phyloP scores from a whole-genome alignment of 2,329 filamentous ascomycete genomes.

The Alternaria arbusti region DNA sequence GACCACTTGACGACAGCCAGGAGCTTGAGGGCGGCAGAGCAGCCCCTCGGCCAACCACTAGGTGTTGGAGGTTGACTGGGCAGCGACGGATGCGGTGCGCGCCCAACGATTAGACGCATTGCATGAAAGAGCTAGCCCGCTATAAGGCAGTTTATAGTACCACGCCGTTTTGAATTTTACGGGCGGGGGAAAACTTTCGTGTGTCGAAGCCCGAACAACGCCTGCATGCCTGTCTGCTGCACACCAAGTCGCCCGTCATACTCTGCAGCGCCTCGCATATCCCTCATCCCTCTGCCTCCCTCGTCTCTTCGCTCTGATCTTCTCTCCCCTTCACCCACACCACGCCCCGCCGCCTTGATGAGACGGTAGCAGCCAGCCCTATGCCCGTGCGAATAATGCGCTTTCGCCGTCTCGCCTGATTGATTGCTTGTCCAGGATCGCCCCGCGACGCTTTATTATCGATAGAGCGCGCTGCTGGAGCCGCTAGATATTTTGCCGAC shows the following conservation, averaged over 20 bases:
- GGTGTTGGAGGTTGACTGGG: conserved; percentile 10
- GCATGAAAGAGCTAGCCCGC: conserved; percentile 25
- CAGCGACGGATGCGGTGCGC: conserved; percentile 20
- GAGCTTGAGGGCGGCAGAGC: conserved; percentile 3
- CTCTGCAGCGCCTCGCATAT: conserved; percentile 19
- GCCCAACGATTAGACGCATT: conserved; percentile 36
- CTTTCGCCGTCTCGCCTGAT: conserved; percentile 26
- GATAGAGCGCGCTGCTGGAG: conserved; percentile 20
- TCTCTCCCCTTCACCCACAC: background rate
- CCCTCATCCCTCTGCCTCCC: conserved; percentile 17
- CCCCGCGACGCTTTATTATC: conserved; percentile 24
- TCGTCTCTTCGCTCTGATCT: conserved; percentile 1
- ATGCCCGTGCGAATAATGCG: conserved; percentile 14
- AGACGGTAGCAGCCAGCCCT: conserved; percentile 13
- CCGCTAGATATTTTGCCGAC: conserved; percentile 28
- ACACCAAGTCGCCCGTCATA: conserved; percentile 16
- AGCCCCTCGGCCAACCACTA: conserved; percentile 3
- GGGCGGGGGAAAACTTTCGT: conserved; percentile 24
- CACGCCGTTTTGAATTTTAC: conserved; percentile 33
- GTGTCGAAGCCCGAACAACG: conserved; percentile 32
- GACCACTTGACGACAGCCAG: background rate
- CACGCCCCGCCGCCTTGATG: conserved; percentile 9
- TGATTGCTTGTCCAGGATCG: conserved; percentile 24
- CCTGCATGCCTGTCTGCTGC: conserved; percentile 25
- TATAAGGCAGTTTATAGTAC: conserved; percentile 23